Evolutionary conservation across 768 basidiomycete genomes (phyloP).

Genomic region (Dioszegia crocea): DNA sequence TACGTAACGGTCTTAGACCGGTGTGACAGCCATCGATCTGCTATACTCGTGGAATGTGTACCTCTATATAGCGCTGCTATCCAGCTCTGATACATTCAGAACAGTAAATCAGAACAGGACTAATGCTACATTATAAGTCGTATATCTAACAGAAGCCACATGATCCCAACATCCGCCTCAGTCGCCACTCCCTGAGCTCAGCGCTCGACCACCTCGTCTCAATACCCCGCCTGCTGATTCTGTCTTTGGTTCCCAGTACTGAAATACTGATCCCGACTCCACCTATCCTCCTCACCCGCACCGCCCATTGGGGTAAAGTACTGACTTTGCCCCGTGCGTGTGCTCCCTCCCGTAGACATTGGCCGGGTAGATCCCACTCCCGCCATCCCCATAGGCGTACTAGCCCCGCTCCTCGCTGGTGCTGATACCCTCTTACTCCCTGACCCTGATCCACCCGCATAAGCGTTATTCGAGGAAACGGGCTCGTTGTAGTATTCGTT

Average conservation of each 20-base stretch:
- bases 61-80: too few relatives aligned
- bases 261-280: conserved; percentile 14
- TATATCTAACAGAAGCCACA: too few relatives aligned
- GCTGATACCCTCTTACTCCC: neutral
- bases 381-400: neutral
- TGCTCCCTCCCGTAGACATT: neutral
- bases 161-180: too few relatives aligned
- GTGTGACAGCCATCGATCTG: too few relatives aligned
- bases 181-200: too few relatives aligned
- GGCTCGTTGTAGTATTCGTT: conserved; percentile 1
- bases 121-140: neutral
- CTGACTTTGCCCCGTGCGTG: neutral
- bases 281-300: neutral
- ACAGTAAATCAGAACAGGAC: too few relatives aligned
- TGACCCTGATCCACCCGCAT: neutral
- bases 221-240: neutral
- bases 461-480: neutral
- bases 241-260: neutral
- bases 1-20: neutral
- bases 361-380: neutral
- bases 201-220: too few relatives aligned
- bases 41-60: too few relatives aligned
- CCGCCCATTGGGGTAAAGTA: conserved; percentile 3
- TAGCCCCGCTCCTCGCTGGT: neutral
- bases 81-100: too few relatives aligned